Conservation (phyloP, 768 basidiomycete species). For the Gyrodon lividus region DNA sequence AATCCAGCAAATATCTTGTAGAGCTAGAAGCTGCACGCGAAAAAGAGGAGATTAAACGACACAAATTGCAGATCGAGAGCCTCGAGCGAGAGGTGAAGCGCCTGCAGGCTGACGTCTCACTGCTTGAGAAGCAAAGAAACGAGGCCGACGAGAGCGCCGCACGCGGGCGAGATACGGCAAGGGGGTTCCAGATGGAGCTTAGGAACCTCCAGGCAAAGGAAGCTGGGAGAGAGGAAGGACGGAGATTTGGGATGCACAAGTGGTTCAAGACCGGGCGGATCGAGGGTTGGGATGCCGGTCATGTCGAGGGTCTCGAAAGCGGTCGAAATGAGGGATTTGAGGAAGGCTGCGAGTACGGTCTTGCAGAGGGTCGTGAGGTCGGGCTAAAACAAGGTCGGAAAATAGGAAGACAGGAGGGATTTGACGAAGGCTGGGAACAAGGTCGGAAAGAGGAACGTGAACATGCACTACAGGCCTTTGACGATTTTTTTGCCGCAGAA, state of each 20-base stretch:
- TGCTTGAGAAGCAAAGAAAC: constrained; percentile 37
- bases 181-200: constrained; percentile 44
- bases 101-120: constrained; percentile 26
- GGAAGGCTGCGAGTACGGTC: constrained; percentile 41
- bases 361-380: constrained; percentile 33
- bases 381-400: constrained; percentile 36
- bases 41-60: constrained; percentile 46
- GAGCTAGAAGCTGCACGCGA: constrained; percentile 41
- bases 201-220: constrained; percentile 45
- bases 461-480: constrained; percentile 56
- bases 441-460: constrained; percentile 50
- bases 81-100: constrained; percentile 45
- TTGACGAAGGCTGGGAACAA: constrained; percentile 35
- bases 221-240: constrained; percentile 42
- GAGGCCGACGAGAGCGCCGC: constrained; percentile 44
- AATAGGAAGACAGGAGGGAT: constrained; percentile 29
- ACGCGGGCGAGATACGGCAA: constrained; percentile 43
- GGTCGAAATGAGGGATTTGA: constrained; percentile 45
- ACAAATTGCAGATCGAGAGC: constrained; percentile 46
- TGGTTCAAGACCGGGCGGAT: constrained; percentile 44
- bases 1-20: constrained; percentile 39
- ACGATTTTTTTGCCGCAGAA: constrained; percentile 51
- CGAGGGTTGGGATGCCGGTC: constrained; percentile 47
- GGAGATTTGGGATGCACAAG: constrained; percentile 39
- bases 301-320: constrained; percentile 43